phyloP scores from a whole-genome alignment of 2,329 filamentous ascomycete species.

The Pseudogymnoascus sp. region DNA sequence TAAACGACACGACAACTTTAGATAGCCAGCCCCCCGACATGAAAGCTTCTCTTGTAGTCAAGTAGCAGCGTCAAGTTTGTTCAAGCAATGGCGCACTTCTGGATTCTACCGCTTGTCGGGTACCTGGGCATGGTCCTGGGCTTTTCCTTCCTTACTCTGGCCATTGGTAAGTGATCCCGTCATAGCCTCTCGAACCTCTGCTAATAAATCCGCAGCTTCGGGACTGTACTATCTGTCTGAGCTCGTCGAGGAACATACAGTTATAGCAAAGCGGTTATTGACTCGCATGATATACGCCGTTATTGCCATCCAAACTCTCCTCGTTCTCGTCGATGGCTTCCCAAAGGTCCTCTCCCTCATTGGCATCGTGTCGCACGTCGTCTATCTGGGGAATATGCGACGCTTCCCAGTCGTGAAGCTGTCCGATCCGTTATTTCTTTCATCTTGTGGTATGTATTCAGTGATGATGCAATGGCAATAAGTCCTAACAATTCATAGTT shows the following conservation, averaged over 20 bases:
- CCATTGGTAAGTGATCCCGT: conserved; percentile 58
- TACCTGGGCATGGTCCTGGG: conserved; percentile 81
- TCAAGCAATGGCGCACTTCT: conserved; percentile 47
- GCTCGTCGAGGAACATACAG: conserved; percentile 95
- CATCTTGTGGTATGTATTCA: conserved; percentile 61
- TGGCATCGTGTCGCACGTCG: conserved; percentile 69
- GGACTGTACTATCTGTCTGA: conserved; percentile 97
- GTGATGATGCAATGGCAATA: conserved; percentile 16
- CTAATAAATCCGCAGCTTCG: conserved; percentile 52
- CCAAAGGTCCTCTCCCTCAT: conserved; percentile 66
- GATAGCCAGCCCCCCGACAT: not conserved
- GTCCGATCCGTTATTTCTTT: conserved; percentile 75
- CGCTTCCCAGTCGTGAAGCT: conserved; percentile 72
- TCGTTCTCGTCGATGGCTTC: conserved; percentile 78
- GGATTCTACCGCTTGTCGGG: conserved; percentile 87
- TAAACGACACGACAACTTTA: conserved; percentile 5
- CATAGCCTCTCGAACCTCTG: not conserved
- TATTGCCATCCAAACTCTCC: conserved; percentile 63
- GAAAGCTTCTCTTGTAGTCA: not conserved
- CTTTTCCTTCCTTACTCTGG: conserved; percentile 88
- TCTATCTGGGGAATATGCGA: conserved; percentile 82
- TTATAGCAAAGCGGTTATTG: conserved; percentile 81
- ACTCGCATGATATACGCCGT: conserved; percentile 77
- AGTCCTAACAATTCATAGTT: conserved; percentile 34
- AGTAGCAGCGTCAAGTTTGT: not conserved